Percentiles rank a stretch among this genome's conserved stretches.
Evolutionary conservation across 768 basidiomycete genomes (phyloP).

Genomic region (Tylopilus sp.): DNA sequence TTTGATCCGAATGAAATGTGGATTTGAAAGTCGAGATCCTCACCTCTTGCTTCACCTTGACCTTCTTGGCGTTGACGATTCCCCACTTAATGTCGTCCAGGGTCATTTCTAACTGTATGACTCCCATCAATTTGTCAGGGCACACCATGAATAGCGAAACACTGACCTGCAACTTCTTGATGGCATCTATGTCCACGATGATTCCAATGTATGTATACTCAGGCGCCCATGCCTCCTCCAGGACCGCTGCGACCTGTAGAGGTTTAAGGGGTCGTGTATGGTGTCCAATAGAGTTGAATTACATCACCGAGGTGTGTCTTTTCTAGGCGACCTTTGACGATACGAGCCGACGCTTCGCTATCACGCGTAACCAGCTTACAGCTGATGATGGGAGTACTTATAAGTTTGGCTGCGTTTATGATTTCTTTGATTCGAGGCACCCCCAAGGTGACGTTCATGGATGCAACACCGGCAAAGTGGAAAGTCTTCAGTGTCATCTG

Average conservation of each 20-base stretch:
- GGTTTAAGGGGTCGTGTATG: not conserved
- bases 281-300: constrained; percentile 20
- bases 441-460: constrained; percentile 99
- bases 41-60: constrained; percentile 90
- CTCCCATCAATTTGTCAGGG: not conserved
- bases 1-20: not conserved
- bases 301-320: constrained; percentile 95
- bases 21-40: not conserved
- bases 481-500: constrained; percentile 99
- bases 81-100: constrained; percentile 93
- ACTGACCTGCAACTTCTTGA: constrained; percentile 80
- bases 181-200: constrained; percentile 84
- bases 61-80: constrained; percentile 79
- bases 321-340: constrained; percentile 95
- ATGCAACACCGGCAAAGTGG: constrained; percentile 99
- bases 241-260: constrained; percentile 76
- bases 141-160: not conserved
- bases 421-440: constrained; percentile 99
- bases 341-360: constrained; percentile 93
- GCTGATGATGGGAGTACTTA: constrained; percentile 98
- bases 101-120: constrained; percentile 77
- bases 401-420: constrained; percentile 96
- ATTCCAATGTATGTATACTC: constrained; percentile 92
- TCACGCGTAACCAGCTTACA: constrained; percentile 84
- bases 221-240: constrained; percentile 95